Evolutionary conservation across 176 grass and related monocot genomes (phyloP), one percentile per base, ranked within the genome.

Genomic region (Zea mays): DNA sequence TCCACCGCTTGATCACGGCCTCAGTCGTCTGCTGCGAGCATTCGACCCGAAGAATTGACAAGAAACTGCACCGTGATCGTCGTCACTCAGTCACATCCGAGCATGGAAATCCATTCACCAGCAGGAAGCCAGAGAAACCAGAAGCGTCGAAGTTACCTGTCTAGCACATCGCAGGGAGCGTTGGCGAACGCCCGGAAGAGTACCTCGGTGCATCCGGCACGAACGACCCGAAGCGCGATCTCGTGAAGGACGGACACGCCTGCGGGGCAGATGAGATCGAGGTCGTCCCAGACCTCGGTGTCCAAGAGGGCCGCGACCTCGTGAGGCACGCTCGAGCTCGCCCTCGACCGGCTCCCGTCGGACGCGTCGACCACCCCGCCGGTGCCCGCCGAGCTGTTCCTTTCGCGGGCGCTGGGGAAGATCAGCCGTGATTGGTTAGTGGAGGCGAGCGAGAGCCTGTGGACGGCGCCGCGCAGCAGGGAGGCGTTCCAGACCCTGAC

Each of bases 1-100:
- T 70, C 82, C 82, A 84, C 3, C 52, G 63, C 44, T 71, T 77
- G 73, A 84, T 84, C 44, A 84, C 73, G 3, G 16, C 11, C 73
- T 70, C 81, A 13, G 72, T 77, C 65, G 73, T 76, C 43, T 14
- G 27, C 54, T 15, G 55, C 8, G 73, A 84, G 55, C 73, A 77
- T 4, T 77, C 73, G 0, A 51, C 73, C 13, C 67, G 54, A 51
- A 68, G 33, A 33, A 76, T 83, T 0, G 72, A 83, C 63, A 83
- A 48, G 81, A 83, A 83, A 7, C 81, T 83, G 72, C 5, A 46
- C 15, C 13, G 15, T 11, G 16, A 10, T 21, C 10, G 17, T 47
- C n/a, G 3, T 19, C 2, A 8, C 5, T 41, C 3, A 13, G 11
- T 10, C 46, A 37, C 8, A 27, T 0, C 0, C 10, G 2, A 69